Evolutionary conservation across 192 early-diverging fungal genomes (phyloP).

Genomic region (Dispira simplex): DNA sequence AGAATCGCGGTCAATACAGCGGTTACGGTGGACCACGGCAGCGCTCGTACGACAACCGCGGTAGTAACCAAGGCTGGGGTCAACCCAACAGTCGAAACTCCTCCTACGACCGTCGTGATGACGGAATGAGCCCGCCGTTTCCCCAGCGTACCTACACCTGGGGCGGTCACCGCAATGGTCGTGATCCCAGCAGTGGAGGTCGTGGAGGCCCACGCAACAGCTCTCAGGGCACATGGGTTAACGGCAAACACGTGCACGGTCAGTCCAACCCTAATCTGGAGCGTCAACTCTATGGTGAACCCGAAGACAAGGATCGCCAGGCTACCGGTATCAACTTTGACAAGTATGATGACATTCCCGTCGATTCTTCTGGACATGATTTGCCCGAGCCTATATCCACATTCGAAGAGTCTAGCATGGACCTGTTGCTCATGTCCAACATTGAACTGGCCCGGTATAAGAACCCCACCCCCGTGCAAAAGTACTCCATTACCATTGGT

Average conservation of each 20-base stretch:
- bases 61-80: constrained; percentile 25
- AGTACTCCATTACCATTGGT: constrained; percentile 78
- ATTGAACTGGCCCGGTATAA: constrained; percentile 77
- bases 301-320: constrained; percentile 61
- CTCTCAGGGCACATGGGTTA: constrained; percentile 44
- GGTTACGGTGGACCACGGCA: background rate
- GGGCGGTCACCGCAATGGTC: constrained; percentile 21
- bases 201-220: constrained; percentile 16
- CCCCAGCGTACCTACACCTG: constrained; percentile 28
- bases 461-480: constrained; percentile 91
- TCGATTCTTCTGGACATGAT: constrained; percentile 66
- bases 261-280: constrained; percentile 67
- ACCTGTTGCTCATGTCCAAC: constrained; percentile 76
- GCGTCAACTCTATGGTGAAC: constrained; percentile 52
- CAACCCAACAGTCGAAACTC: background rate
- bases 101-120: constrained; percentile 22
- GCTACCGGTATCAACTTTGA: constrained; percentile 97
- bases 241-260: constrained; percentile 67
- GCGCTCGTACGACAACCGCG: constrained; percentile 16
- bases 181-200: constrained; percentile 20
- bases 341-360: constrained; percentile 97
- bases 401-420: constrained; percentile 60
- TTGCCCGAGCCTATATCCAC: constrained; percentile 44
- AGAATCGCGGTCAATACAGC: background rate
- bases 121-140: constrained; percentile 17